These are phyloP conservation scores for Geotrichum cucujoidarum DNA, from an alignment of 1,139 yeast species.

Conservation along the genomic window DNA sequence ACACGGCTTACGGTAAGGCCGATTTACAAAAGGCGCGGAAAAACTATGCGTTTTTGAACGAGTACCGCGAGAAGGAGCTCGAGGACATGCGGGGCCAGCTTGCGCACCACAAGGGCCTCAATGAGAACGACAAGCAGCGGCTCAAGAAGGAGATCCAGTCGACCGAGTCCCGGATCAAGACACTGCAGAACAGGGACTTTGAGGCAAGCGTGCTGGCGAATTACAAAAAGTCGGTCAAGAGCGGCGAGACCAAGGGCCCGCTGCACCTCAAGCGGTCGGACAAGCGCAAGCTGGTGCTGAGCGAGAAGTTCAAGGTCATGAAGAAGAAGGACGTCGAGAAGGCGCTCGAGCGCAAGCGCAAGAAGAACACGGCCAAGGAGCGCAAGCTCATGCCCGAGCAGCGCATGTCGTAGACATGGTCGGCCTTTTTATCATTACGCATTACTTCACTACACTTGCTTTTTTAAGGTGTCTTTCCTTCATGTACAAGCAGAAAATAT, in stretches of 20 bases:
- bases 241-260: constrained; percentile 48
- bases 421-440: no score
- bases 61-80: constrained; percentile 66
- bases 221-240: constrained; percentile 46
- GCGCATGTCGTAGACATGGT: constrained; percentile 24
- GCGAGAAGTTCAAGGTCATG: constrained; percentile 84
- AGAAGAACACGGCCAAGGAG: constrained; percentile 89
- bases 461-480: no score
- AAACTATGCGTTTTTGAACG: constrained; percentile 80
- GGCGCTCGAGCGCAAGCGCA: constrained; percentile 88
- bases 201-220: constrained; percentile 56
- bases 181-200: constrained; percentile 69
- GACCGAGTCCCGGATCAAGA: constrained; percentile 69
- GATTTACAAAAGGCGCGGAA: constrained; percentile 59
- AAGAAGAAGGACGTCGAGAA: constrained; percentile 76
- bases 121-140: constrained; percentile 48
- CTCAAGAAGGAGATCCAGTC: constrained; percentile 48
- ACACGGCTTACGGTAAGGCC: constrained; percentile 81
- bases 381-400: constrained; percentile 58
- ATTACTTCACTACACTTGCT: no score
- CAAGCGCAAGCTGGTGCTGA: constrained; percentile 75
- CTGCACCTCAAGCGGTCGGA: constrained; percentile 73
- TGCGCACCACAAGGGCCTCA: constrained; percentile 35
- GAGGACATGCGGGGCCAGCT: constrained; percentile 53
- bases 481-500: no score